phyloP scores from a whole-genome alignment of 2,329 filamentous ascomycete genomes.

The Fusarium sp. region DNA sequence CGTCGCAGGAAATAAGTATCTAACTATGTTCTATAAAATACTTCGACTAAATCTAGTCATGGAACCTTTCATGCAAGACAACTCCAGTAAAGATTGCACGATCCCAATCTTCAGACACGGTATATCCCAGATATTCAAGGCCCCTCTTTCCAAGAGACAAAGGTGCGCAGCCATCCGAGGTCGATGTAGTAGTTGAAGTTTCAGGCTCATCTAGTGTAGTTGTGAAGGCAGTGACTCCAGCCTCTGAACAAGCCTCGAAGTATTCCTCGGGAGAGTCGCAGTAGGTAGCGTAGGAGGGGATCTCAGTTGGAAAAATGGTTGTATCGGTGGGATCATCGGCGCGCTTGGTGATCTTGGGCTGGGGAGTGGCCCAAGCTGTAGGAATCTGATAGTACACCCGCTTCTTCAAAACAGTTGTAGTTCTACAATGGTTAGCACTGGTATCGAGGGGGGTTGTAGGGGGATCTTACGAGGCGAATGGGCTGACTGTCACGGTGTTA shows the following conservation, averaged over 20 bases:
- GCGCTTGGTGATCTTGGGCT: background rate
- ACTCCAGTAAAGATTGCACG: slow-evolving; percentile 2
- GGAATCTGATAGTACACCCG: slow-evolving; percentile 14
- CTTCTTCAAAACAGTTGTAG: background rate
- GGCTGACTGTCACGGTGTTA: slow-evolving; percentile 29
- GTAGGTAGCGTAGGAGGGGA: slow-evolving; percentile 29
- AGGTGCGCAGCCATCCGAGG: background rate
- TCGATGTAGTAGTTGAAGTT: background rate
- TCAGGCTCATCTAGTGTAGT: slow-evolving; percentile 11
- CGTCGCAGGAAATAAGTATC: too few relatives aligned
- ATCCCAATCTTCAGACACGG: slow-evolving; percentile 1
- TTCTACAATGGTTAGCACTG: background rate
- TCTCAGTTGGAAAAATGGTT: slow-evolving; percentile 21
- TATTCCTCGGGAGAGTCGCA: slow-evolving; percentile 19
- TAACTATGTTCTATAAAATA: too few relatives aligned
- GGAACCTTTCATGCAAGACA: background rate
- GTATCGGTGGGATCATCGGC: slow-evolving; percentile 10
- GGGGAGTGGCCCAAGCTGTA: slow-evolving; percentile 3
- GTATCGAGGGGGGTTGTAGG: fast-evolving
- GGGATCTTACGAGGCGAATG: slow-evolving; percentile 9
- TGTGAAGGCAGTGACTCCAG: slow-evolving; percentile 12
- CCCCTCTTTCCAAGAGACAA: background rate
- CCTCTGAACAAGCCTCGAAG: slow-evolving; percentile 26
- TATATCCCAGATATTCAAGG: background rate
- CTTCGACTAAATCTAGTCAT: background rate